Evolutionary conservation across 352 stramenopile species (phyloP).

Genomic region (Aphanomyces stellatus): DNA sequence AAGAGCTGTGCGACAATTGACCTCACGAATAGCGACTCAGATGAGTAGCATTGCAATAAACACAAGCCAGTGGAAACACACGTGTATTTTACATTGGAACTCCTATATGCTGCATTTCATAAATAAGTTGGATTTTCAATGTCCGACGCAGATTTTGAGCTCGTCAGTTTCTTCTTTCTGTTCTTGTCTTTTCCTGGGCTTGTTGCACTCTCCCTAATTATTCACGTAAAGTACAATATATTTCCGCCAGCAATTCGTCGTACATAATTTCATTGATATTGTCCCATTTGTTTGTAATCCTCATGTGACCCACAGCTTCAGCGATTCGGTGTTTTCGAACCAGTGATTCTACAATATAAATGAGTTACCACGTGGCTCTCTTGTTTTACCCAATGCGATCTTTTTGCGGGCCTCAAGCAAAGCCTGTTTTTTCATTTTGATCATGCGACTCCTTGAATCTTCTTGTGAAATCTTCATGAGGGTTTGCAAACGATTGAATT

Average conservation of each 20-base stretch:
- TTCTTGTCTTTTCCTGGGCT: conserved; percentile 8
- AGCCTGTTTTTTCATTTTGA: conserved; percentile 58
- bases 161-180: conserved; percentile 16
- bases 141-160: conserved; percentile 19
- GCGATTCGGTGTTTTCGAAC: conserved; percentile 58
- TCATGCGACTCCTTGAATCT: conserved; percentile 41
- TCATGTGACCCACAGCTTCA: conserved; percentile 57
- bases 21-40: neutral
- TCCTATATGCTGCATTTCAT: neutral
- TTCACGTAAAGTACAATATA: neutral
- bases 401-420: conserved; percentile 52
- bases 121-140: conserved; percentile 20
- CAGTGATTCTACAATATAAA: conserved; percentile 34
- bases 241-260: conserved; percentile 14
- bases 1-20: conserved; percentile 17
- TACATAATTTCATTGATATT: conserved; percentile 72
- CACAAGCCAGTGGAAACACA: too few relatives aligned
- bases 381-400: conserved; percentile 28
- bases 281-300: conserved; percentile 60
- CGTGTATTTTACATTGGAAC: neutral
- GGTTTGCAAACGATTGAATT: conserved; percentile 54
- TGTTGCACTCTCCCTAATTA: conserved; percentile 16
- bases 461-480: conserved; percentile 44
- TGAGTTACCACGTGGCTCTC: too few relatives aligned
- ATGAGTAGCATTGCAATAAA: neutral